phyloP scores from a whole-genome alignment of 2,329 filamentous ascomycete species.

The Penicillium psychrosexuale region DNA sequence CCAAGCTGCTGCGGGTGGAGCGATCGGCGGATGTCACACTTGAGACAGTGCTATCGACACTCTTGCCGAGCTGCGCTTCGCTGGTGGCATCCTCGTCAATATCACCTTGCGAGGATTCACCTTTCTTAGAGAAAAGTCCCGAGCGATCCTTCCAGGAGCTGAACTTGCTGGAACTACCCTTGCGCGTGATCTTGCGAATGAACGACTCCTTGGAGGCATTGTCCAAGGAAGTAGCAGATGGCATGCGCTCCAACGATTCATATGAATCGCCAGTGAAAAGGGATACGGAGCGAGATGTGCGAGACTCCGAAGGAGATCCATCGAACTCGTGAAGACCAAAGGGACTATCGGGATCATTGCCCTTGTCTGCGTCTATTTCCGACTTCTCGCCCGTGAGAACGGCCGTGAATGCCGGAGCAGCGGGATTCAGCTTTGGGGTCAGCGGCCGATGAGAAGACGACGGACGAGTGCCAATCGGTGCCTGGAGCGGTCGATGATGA shows the following conservation, averaged over 20 bases:
- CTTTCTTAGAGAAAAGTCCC: constrained; percentile 47
- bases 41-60: constrained; percentile 42
- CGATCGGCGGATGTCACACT: constrained; percentile 44
- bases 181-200: constrained; percentile 52
- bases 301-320: constrained; percentile 44
- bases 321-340: constrained; percentile 37
- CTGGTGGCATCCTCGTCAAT: constrained; percentile 43
- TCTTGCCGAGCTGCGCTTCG: constrained; percentile 44
- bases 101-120: constrained; percentile 43
- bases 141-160: constrained; percentile 52
- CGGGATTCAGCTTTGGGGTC: constrained; percentile 72
- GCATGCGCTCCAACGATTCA: constrained; percentile 48
- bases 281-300: constrained; percentile 45
- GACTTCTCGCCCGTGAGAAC: constrained; percentile 56
- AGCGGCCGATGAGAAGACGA: constrained; percentile 54
- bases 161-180: constrained; percentile 51
- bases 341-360: constrained; percentile 30
- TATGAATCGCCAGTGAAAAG: constrained; percentile 47
- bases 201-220: constrained; percentile 48
- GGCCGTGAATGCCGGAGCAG: constrained; percentile 81
- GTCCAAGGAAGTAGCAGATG: constrained; percentile 43
- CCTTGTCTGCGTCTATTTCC: constrained; percentile 41
- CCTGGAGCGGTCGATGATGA: constrained; percentile 54
- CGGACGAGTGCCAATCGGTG: constrained; percentile 77
- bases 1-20: constrained; percentile 43